Evolutionary conservation across 345 rosid species (phyloP).

Genomic region (Alliaria petiolata): DNA sequence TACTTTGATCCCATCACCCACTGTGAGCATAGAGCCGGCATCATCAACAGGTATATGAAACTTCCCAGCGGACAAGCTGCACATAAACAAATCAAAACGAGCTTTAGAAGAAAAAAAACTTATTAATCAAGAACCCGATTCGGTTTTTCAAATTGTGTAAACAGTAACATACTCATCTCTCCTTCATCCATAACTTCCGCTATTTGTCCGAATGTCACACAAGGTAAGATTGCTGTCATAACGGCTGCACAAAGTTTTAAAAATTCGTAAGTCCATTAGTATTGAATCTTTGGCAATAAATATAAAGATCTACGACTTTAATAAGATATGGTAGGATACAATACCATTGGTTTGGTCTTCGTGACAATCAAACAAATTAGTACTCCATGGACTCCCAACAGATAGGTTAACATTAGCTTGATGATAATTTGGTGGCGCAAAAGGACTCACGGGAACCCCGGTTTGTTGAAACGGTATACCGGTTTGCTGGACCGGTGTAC

Average conservation of each 20-base stretch:
- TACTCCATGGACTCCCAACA: conserved; percentile 41
- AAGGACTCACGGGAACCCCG: conserved; percentile 13
- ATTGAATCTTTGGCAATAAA: not conserved
- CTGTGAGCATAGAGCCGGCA: conserved; percentile 43
- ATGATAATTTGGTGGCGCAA: conserved; percentile 21
- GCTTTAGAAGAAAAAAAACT: not conserved
- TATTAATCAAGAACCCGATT: not conserved
- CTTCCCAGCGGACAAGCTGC: conserved; percentile 41
- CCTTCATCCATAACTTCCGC: conserved; percentile 50
- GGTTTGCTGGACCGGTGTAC: conserved; percentile 13
- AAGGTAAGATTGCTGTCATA: conserved; percentile 38
- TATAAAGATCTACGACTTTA: not conserved
- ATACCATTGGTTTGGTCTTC: conserved; percentile 42
- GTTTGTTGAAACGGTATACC: conserved; percentile 21
- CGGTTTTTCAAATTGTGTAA: not conserved
- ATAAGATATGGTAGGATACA: not conserved
- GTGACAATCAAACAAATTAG: conserved; percentile 42
- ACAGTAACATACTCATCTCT: conserved; percentile 36
- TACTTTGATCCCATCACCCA: conserved; percentile 53
- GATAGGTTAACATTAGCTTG: conserved; percentile 27
- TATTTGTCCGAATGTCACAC: conserved; percentile 50
- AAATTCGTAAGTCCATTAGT: not conserved
- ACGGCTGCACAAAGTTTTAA: conserved; percentile 29
- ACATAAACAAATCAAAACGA: conserved; percentile 2
- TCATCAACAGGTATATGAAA: conserved; percentile 41